These are phyloP conservation scores for Oryza coarctata DNA, from an alignment of 176 grass and related monocot species.

Conservation along the genomic window DNA sequence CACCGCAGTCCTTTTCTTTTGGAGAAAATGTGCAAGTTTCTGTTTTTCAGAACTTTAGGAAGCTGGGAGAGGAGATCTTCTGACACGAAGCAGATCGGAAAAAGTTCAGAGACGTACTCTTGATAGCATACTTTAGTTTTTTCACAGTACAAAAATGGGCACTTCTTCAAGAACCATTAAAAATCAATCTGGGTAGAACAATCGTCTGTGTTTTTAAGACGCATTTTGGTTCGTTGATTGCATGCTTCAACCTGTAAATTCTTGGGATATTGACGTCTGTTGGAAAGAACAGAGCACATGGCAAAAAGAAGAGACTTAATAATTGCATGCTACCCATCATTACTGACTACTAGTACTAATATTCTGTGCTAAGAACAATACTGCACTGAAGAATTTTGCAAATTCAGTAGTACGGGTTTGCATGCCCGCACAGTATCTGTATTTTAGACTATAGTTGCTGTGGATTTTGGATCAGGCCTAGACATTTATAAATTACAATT, in stretches of 20 bases:
- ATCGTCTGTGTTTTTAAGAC: background rate
- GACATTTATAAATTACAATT: background rate
- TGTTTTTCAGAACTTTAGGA: background rate
- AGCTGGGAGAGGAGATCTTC: background rate
- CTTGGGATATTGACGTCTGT: background rate
- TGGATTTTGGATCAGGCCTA: background rate
- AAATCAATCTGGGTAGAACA: background rate
- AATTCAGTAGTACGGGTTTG: background rate
- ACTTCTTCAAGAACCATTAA: background rate
- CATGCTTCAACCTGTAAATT: background rate
- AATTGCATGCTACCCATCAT: background rate
- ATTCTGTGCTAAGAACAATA: background rate
- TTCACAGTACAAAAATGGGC: background rate
- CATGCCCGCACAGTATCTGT: background rate
- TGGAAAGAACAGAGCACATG: background rate
- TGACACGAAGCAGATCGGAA: background rate
- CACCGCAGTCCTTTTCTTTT: background rate
- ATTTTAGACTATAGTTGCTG: background rate
- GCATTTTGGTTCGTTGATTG: background rate
- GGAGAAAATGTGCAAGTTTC: background rate
- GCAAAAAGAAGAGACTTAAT: background rate
- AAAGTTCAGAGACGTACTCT: background rate
- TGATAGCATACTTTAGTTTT: background rate
- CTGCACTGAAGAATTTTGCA: background rate
- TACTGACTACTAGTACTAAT: background rate